Conservation (phyloP, 257 asterid genomes). For the Solanum chilense region DNA sequence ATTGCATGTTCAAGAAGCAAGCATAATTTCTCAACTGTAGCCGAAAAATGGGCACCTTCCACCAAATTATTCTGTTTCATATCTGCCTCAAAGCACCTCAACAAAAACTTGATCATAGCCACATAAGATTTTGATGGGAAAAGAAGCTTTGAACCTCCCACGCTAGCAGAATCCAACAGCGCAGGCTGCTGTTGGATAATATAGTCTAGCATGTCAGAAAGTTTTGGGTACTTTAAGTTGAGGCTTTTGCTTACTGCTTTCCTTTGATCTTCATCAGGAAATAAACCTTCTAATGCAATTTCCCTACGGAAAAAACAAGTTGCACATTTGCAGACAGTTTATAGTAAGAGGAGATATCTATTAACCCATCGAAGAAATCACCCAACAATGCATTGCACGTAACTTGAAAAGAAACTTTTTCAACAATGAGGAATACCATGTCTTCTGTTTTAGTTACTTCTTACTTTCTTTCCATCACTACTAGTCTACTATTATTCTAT, state of each 20-base stretch:
- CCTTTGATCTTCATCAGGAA: conserved; percentile 75
- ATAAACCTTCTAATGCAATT: conserved; percentile 88
- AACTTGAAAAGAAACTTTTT: not conserved
- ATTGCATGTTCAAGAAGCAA: conserved; percentile 76
- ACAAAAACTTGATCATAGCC: conserved; percentile 78
- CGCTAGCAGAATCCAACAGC: conserved; percentile 25
- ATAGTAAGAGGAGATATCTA: not conserved
- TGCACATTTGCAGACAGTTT: not conserved
- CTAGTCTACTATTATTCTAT: not conserved
- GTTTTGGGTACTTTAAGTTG: conserved; percentile 57
- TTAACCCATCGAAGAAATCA: conserved; percentile 1
- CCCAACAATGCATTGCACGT: conserved; percentile 1
- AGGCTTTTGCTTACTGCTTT: conserved; percentile 26
- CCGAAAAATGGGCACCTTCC: conserved; percentile 33
- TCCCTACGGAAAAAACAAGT: conserved; percentile 44
- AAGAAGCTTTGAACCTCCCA: conserved; percentile 44
- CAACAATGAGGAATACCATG: not conserved
- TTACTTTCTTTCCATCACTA: not conserved
- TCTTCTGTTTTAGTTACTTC: not conserved
- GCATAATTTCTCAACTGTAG: conserved; percentile 53
- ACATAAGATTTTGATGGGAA: conserved; percentile 69
- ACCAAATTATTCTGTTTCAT: conserved; percentile 25
- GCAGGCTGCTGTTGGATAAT: conserved; percentile 77
- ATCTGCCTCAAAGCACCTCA: conserved; percentile 89
- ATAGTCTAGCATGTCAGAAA: conserved; percentile 64